Conservation (phyloP, 331 rosid genomes). For the Quercus tomentella region DNA sequence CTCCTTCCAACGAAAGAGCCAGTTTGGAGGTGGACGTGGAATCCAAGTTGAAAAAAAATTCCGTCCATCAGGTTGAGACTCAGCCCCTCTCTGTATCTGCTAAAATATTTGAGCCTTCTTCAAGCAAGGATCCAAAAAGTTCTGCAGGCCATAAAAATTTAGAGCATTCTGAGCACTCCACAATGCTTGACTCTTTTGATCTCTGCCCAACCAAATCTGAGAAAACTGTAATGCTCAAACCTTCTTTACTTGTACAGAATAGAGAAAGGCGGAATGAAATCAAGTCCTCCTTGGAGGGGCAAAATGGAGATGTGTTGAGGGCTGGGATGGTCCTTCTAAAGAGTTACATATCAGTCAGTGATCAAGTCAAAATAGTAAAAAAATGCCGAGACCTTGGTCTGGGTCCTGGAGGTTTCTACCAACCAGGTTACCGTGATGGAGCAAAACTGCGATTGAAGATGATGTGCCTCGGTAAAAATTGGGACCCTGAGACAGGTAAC, state of each 20-base stretch:
- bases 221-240: constrained; percentile 18
- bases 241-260: constrained; percentile 31
- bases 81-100: background rate
- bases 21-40: no score
- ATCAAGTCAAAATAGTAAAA: constrained; percentile 58
- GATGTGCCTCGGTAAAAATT: constrained; percentile 90
- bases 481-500: constrained; percentile 60
- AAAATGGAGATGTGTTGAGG: constrained; percentile 5
- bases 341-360: constrained; percentile 28
- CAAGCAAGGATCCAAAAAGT: background rate
- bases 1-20: no score
- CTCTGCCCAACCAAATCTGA: constrained; percentile 39
- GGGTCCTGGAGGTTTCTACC: constrained; percentile 80
- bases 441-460: constrained; percentile 53
- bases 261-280: constrained; percentile 40
- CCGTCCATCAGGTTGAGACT: background rate
- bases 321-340: constrained; percentile 67
- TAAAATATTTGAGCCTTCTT: background rate
- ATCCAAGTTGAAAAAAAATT: background rate
- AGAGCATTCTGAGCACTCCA: constrained; percentile 5
- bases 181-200: constrained; percentile 29
- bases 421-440: constrained; percentile 66
- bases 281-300: constrained; percentile 10
- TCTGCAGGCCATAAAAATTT: background rate
- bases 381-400: constrained; percentile 49